Conservation (phyloP, 306 rosid genomes). For the Glycine soja region DNA sequence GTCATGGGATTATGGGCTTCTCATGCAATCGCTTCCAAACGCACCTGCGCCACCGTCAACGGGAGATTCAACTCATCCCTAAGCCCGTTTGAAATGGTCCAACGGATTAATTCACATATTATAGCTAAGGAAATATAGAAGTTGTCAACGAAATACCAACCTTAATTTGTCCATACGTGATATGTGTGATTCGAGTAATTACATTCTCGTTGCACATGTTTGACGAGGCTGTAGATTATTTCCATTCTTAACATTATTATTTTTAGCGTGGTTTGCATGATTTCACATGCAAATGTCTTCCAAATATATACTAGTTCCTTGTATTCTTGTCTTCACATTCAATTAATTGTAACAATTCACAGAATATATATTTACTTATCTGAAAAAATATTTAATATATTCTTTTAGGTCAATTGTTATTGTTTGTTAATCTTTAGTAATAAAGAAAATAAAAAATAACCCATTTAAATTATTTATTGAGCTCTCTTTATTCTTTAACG, state of each 20-base stretch:
- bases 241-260: not conserved
- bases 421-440: not conserved
- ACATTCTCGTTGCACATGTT: constrained; percentile 6
- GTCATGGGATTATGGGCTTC: constrained; percentile 37
- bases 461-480: not conserved
- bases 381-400: not conserved
- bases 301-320: not conserved
- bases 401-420: not conserved
- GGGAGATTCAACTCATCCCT: constrained; percentile 38
- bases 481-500: not conserved
- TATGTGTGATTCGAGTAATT: not conserved
- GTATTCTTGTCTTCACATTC: constrained; percentile 39
- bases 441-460: not conserved
- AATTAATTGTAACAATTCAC: not conserved
- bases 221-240: not conserved
- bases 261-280: constrained; percentile 14
- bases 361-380: not conserved
- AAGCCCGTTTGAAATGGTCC: not conserved
- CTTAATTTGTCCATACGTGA: not conserved
- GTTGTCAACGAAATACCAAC: not conserved
- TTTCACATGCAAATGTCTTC: constrained; percentile 24
- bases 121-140: no score
- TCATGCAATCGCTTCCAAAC: constrained; percentile 42
- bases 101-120: no score
- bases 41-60: not conserved